Conservation (phyloP, 257 asterid species). For the Plantago elongata region DNA sequence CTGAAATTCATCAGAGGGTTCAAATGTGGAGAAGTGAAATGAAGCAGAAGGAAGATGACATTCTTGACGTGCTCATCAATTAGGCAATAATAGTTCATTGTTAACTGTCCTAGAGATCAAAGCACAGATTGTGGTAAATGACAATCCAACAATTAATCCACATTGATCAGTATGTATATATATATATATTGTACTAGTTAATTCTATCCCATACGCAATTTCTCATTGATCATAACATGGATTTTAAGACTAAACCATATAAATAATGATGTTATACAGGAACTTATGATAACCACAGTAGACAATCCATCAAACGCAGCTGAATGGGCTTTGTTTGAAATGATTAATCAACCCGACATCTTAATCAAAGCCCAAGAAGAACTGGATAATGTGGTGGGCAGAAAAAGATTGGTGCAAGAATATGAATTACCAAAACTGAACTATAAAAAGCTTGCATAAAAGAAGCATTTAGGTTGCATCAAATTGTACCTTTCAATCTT, state of each 20-base stretch:
- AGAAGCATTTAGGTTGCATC: constrained; percentile 20
- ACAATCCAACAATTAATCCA: too few relatives aligned
- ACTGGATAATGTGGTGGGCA: constrained; percentile 10
- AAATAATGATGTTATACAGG: neutral
- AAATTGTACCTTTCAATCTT: neutral
- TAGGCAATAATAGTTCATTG: neutral
- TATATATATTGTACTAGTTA: too few relatives aligned
- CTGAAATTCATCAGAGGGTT: constrained; percentile 12
- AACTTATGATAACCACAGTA: constrained; percentile 12
- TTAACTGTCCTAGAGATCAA: constrained; percentile 16
- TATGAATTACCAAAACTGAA: constrained; percentile 5
- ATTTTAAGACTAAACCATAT: too few relatives aligned
- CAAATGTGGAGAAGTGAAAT: constrained; percentile 17
- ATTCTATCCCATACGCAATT: too few relatives aligned
- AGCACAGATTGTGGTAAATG: constrained; percentile 14
- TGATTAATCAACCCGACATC: constrained; percentile 15
- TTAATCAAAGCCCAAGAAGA: neutral
- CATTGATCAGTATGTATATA: too few relatives aligned
- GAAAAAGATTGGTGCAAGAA: constrained; percentile 16
- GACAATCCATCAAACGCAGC: constrained; percentile 20
- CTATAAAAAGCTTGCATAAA: constrained; percentile 12
- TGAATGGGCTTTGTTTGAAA: constrained; percentile 19
- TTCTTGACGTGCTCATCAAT: constrained; percentile 18
- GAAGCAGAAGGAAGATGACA: constrained; percentile 7
- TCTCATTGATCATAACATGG: too few relatives aligned